A percentile compares a stretch with the other conserved stretches of the same genome.
These are phyloP conservation scores for Quambalaria eucalypti DNA, from an alignment of 1,284 basidiomycete species.

Conservation along the genomic window DNA sequence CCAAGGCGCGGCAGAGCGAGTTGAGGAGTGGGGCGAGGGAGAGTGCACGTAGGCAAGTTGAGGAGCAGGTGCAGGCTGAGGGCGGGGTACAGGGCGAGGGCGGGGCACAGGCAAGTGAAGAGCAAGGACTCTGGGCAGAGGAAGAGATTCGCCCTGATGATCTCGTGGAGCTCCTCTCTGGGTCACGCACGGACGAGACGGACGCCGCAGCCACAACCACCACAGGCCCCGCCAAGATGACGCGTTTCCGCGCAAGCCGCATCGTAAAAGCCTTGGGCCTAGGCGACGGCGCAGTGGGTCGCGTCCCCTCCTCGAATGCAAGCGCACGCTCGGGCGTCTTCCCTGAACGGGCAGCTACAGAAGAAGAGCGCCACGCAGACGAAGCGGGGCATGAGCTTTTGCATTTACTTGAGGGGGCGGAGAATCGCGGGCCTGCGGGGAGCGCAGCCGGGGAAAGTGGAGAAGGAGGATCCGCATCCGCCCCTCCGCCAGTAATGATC, in stretches of 20 bases:
- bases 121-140: not conserved
- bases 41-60: not conserved
- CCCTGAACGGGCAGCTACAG: too few relatives aligned
- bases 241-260: not conserved
- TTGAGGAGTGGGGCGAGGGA: not conserved
- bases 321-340: not conserved
- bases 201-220: too few relatives aligned
- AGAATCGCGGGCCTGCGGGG: constrained; percentile 12
- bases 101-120: not conserved
- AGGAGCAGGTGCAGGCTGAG: not conserved
- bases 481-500: constrained; percentile 21
- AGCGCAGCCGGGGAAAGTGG: not conserved
- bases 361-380: not conserved
- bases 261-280: not conserved
- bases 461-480: not conserved
- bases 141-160: not conserved
- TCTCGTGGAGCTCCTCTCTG: not conserved
- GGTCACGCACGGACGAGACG: too few relatives aligned
- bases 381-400: constrained; percentile 9
- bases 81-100: not conserved
- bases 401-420: constrained; percentile 16
- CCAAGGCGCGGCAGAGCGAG: constrained; percentile 18
- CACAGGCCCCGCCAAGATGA: not conserved
- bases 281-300: not conserved
- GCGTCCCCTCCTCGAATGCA: not conserved